Conservation (phyloP, 169 alveolate genomes). For the Eimeria praecox region DNA sequence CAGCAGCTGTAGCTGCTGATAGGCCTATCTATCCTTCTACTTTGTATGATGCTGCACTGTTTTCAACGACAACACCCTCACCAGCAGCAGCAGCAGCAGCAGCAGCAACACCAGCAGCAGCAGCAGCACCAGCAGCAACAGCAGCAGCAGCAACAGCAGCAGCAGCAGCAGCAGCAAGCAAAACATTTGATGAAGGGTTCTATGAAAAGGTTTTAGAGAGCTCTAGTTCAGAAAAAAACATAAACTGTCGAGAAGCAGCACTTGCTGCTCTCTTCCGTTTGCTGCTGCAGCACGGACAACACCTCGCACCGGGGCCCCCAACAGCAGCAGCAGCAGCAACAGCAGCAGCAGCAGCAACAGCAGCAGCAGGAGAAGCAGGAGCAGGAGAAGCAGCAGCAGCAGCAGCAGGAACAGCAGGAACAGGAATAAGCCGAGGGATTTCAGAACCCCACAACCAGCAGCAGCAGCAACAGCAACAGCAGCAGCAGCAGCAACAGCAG, state of each 20-base stretch:
- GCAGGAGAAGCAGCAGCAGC: slow-evolving; percentile 1
- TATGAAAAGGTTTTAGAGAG: too few relatives aligned
- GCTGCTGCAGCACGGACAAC: not conserved
- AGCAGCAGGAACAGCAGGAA: not conserved
- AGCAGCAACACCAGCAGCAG: not conserved
- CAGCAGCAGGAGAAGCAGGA: not conserved
- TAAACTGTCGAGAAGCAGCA: not conserved
- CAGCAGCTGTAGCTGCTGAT: too few relatives aligned
- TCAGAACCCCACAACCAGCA: not conserved
- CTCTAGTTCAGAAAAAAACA: too few relatives aligned
- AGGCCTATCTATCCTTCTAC: too few relatives aligned
- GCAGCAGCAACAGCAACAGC: not conserved
- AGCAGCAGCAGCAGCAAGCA: slow-evolving; percentile 10
- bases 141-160: slow-evolving; percentile 29
- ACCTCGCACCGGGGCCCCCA: not conserved
- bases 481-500: not conserved
- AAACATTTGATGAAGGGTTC: not conserved
- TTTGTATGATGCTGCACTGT: too few relatives aligned
- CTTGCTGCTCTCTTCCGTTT: not conserved
- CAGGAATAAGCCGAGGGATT: not conserved
- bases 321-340: slow-evolving; percentile 28
- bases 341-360: slow-evolving; percentile 3
- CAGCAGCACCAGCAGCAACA: not conserved
- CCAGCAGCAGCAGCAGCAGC: not conserved
- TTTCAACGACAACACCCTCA: too few relatives aligned